Evolutionary conservation across 2,329 filamentous ascomycete species (phyloP).

Genomic region (Colletotrichum sp.): DNA sequence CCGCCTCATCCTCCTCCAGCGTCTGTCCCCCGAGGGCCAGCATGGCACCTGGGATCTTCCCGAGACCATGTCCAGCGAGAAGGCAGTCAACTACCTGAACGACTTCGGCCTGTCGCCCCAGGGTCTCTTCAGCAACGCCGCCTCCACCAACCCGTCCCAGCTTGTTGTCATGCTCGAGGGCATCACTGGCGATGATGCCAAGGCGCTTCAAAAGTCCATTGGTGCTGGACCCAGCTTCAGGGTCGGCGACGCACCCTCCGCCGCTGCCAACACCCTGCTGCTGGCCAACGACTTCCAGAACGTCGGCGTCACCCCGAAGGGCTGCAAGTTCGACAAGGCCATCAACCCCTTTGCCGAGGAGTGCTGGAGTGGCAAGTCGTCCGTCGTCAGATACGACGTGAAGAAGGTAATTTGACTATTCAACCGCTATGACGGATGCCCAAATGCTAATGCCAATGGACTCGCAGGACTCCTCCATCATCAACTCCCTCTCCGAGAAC

Average conservation of each 20-base stretch:
- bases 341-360: conserved; percentile 46
- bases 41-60: conserved; percentile 53
- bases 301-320: conserved; percentile 37
- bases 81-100: conserved; percentile 62
- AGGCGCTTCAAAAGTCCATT: conserved; percentile 46
- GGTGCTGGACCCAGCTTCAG: conserved; percentile 52
- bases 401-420: conserved; percentile 40
- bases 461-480: conserved; percentile 31
- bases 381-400: conserved; percentile 49
- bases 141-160: conserved; percentile 49
- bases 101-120: conserved; percentile 59
- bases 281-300: conserved; percentile 45
- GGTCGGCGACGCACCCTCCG: conserved; percentile 50
- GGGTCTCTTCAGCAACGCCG: conserved; percentile 53
- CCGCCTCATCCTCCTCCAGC: conserved; percentile 64
- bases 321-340: conserved; percentile 43
- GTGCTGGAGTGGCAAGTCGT: conserved; percentile 51
- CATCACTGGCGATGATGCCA: conserved; percentile 49
- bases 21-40: conserved; percentile 52
- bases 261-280: conserved; percentile 46
- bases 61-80: conserved; percentile 44
- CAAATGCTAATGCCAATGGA: background rate
- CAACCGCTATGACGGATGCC: background rate
- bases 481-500: conserved; percentile 49
- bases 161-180: conserved; percentile 66